Percentiles rank a stretch among this genome's conserved stretches.
Conservation (phyloP, 305 asterid species). For the Fraxinus nigra region DNA sequence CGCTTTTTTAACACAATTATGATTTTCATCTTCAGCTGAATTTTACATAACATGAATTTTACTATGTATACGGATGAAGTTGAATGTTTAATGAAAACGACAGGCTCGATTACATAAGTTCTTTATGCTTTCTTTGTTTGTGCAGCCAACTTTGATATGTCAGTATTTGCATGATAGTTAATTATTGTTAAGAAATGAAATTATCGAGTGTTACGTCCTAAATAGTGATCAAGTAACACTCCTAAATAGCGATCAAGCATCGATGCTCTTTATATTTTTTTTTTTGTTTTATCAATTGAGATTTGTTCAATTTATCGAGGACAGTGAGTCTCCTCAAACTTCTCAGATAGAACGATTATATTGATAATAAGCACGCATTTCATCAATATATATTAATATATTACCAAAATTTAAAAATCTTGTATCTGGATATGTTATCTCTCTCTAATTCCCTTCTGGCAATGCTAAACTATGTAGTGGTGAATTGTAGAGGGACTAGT, state of each 20-base stretch:
- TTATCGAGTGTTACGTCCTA: neutral
- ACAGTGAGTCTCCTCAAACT: neutral
- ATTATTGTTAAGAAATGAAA: neutral
- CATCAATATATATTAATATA: neutral
- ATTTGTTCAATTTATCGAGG: neutral
- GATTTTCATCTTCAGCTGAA: neutral
- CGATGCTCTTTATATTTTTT: neutral
- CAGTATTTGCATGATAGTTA: neutral
- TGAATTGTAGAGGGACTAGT: neutral
- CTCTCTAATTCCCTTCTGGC: neutral
- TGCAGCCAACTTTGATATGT: neutral
- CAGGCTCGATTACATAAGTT: neutral
- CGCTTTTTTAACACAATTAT: neutral
- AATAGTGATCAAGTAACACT: neutral
- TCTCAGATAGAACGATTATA: neutral
- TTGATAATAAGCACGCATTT: neutral
- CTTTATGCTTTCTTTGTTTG: neutral
- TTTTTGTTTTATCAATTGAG: neutral
- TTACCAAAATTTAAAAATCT: neutral
- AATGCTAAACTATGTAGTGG: neutral
- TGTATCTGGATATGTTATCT: neutral
- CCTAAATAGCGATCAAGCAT: neutral
- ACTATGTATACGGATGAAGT: neutral
- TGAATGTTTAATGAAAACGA: slow-evolving; percentile 4
- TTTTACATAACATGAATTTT: neutral